Evolutionary conservation across 179 eudicot genomes (phyloP).

Genomic region (Amaranthus tricolor): DNA sequence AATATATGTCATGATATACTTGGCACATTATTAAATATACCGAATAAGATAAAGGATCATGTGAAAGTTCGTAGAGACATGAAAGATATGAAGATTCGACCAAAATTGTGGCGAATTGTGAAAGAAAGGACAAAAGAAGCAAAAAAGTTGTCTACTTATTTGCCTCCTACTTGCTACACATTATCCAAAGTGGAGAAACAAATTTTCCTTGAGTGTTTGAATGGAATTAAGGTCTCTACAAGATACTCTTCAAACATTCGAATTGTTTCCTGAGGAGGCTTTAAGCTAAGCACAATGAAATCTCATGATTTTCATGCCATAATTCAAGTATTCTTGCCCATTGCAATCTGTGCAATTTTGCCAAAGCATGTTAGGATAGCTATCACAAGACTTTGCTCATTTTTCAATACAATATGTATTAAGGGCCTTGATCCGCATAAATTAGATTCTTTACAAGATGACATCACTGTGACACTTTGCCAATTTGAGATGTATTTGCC

Average conservation of each 20-base stretch:
- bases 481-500: slow-evolving; percentile 17
- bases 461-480: not conserved
- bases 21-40: slow-evolving; percentile 1
- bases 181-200: not conserved
- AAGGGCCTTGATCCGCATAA: not conserved
- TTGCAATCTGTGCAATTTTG: slow-evolving; percentile 14
- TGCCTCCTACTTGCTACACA: slow-evolving; percentile 17
- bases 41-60: not conserved
- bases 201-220: not conserved
- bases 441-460: not conserved
- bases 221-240: not conserved
- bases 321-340: not conserved
- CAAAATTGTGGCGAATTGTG: not conserved
- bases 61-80: slow-evolving; percentile 1
- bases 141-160: not conserved
- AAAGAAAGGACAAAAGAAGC: not conserved
- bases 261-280: not conserved
- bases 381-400: slow-evolving; percentile 8
- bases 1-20: not conserved
- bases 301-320: not conserved
- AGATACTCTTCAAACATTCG: not conserved
- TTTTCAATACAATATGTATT: slow-evolving; percentile 9
- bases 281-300: not conserved
- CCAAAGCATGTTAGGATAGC: slow-evolving; percentile 14
- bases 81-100: not conserved